Conservation (phyloP, 2,329 filamentous ascomycete genomes). For the Aspergillus fischeri region DNA sequence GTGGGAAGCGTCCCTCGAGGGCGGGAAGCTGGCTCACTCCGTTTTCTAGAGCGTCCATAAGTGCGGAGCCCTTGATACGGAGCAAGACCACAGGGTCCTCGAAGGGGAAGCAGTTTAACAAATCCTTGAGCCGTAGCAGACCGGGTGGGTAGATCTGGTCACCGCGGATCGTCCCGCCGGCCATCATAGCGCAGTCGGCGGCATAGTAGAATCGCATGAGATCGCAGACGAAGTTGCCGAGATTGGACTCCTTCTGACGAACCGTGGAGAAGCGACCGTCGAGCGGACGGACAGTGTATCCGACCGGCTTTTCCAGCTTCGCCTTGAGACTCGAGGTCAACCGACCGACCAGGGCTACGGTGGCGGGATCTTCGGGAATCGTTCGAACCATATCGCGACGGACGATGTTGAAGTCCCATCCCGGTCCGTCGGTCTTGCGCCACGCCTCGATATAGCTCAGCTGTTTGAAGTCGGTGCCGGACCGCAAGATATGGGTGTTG, state of each 20-base stretch:
- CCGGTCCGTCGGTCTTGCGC: constrained; percentile 47
- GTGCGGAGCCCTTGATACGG: constrained; percentile 64
- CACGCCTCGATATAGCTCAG: constrained; percentile 81
- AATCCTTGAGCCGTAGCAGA: constrained; percentile 69
- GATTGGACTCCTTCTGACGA: constrained; percentile 70
- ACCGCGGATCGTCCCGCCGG: constrained; percentile 77
- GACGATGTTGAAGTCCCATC: constrained; percentile 76
- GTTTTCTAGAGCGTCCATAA: constrained; percentile 80
- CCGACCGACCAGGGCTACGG: constrained; percentile 60
- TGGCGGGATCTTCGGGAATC: constrained; percentile 60
- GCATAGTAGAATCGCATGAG: constrained; percentile 80
- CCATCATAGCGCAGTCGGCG: constrained; percentile 80
- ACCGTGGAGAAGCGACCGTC: constrained; percentile 86
- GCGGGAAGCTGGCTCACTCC: constrained; percentile 76
- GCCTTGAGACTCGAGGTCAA: constrained; percentile 69
- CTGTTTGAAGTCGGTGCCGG: constrained; percentile 88
- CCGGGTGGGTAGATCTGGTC: constrained; percentile 86
- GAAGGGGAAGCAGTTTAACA: constrained; percentile 88
- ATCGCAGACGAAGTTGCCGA: constrained; percentile 88
- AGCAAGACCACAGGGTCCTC: constrained; percentile 84
- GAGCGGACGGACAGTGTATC: constrained; percentile 75
- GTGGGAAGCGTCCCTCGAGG: constrained; percentile 77
- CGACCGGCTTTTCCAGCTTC: constrained; percentile 76
- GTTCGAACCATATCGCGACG: constrained; percentile 68
- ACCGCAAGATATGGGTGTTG: constrained; percentile 77